Conservation (phyloP, 139 green algal species). For the Mychonastes homosphaera region DNA sequence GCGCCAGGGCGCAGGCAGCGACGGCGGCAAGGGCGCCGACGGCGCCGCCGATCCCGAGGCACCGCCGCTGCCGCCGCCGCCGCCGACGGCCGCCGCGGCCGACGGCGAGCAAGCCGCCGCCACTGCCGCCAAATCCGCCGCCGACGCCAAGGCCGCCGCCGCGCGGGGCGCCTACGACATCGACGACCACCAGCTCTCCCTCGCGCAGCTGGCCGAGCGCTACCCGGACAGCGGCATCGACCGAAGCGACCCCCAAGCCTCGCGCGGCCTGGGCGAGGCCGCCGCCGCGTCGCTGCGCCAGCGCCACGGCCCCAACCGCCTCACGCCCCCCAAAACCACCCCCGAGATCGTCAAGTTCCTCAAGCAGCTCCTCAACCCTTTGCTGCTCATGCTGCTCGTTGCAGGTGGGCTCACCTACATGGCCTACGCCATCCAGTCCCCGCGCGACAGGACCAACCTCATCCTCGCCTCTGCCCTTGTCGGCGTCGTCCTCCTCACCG, state of each 20-base stretch:
- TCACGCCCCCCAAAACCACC: conserved; percentile 27
- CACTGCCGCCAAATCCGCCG: too few relatives aligned
- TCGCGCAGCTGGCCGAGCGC: conserved; percentile 12
- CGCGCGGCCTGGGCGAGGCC: background rate
- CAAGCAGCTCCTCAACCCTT: conserved; percentile 28
- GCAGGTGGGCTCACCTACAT: conserved; percentile 26
- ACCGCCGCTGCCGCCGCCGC: too few relatives aligned
- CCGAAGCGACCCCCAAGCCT: too few relatives aligned
- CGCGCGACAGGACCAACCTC: conserved; percentile 22
- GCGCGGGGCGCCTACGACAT: background rate
- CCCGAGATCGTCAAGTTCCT: conserved; percentile 31
- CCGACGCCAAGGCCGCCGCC: too few relatives aligned
- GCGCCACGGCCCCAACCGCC: conserved; percentile 22
- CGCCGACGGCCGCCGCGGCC: too few relatives aligned
- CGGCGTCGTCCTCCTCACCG: conserved; percentile 24
- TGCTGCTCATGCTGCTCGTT: conserved; percentile 28
- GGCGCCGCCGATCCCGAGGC: too few relatives aligned
- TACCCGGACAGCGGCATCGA: conserved; percentile 1
- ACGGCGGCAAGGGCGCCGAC: too few relatives aligned
- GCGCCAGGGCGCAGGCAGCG: too few relatives aligned
- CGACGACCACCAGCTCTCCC: conserved; percentile 21
- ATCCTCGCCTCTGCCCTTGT: conserved; percentile 25
- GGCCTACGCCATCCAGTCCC: conserved; percentile 21
- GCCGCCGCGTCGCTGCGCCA: background rate
- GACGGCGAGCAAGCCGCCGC: too few relatives aligned